A percentile compares a stretch with the other conserved stretches of the same genome.
phyloP scores from a whole-genome alignment of 371 early-diverging fungal species.

The Rozella allomycis region DNA sequence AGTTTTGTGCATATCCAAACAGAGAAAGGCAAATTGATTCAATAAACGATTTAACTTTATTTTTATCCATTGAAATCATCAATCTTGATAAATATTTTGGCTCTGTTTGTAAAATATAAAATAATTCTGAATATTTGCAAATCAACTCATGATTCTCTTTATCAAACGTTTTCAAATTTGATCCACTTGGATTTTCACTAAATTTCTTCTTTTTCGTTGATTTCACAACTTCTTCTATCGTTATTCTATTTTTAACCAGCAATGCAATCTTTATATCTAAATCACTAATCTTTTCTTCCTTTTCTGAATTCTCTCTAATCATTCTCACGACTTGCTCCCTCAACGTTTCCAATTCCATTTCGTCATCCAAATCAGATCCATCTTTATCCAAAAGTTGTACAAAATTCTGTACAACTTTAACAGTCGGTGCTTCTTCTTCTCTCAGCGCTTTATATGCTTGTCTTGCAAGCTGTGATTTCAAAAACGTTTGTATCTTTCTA shows the following conservation, averaged over 20 bases:
- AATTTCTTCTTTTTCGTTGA: slow-evolving; percentile 22
- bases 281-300: slow-evolving; percentile 58
- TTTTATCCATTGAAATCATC: slow-evolving; percentile 52
- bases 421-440: slow-evolving; percentile 5
- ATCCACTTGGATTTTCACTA: slow-evolving; percentile 13
- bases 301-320: slow-evolving; percentile 69
- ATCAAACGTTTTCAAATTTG: slow-evolving; percentile 44
- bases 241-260: slow-evolving; percentile 84
- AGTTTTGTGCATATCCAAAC: slow-evolving; percentile 86
- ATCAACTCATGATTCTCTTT: slow-evolving; percentile 54
- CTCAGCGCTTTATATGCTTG: background rate
- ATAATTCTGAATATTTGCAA: slow-evolving; percentile 82
- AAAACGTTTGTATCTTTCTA: background rate
- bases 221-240: slow-evolving; percentile 66
- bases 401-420: slow-evolving; percentile 60
- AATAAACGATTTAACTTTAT: slow-evolving; percentile 44
- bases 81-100: slow-evolving; percentile 69
- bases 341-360: slow-evolving; percentile 56
- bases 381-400: slow-evolving; percentile 50
- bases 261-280: slow-evolving; percentile 90
- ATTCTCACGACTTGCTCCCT: slow-evolving; percentile 58
- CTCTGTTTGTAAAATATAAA: slow-evolving; percentile 88
- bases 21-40: slow-evolving; percentile 76
- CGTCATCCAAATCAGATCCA: slow-evolving; percentile 9
- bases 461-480: background rate